Evolutionary conservation across 352 stramenopile genomes (phyloP).

Genomic region (Blastocystis sp.): DNA sequence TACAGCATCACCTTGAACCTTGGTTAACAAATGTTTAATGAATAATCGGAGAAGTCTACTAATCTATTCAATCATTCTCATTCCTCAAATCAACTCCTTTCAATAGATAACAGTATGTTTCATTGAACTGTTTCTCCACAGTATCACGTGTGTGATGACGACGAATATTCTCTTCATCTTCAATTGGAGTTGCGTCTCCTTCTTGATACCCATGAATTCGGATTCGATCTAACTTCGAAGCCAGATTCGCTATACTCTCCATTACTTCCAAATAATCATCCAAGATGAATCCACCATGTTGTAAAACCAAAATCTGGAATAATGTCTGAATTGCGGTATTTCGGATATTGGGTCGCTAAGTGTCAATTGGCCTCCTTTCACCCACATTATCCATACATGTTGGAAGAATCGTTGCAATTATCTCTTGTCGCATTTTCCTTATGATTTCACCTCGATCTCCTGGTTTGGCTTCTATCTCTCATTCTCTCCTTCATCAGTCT

Average conservation of each 20-base stretch:
- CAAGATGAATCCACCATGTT: conserved; percentile 16
- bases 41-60: neutral
- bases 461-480: neutral
- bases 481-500: neutral
- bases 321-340: conserved; percentile 25
- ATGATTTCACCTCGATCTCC: neutral
- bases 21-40: neutral
- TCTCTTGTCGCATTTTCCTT: conserved; percentile 17
- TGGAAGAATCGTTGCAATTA: neutral
- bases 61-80: neutral
- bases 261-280: neutral
- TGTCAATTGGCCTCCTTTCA: neutral
- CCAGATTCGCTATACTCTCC: neutral
- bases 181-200: neutral
- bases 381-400: conserved; percentile 10
- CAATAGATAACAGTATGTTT: conserved; percentile 31
- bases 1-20: neutral
- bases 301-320: conserved; percentile 43
- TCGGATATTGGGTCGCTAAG: neutral
- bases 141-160: conserved; percentile 50
- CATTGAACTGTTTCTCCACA: conserved; percentile 45
- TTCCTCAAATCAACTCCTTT: neutral
- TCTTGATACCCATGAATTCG: neutral
- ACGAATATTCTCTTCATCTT: conserved; percentile 13
- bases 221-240: neutral